These are phyloP conservation scores for Infundibulicybe gibba DNA, from an alignment of 768 basidiomycete species.

Conservation along the genomic window DNA sequence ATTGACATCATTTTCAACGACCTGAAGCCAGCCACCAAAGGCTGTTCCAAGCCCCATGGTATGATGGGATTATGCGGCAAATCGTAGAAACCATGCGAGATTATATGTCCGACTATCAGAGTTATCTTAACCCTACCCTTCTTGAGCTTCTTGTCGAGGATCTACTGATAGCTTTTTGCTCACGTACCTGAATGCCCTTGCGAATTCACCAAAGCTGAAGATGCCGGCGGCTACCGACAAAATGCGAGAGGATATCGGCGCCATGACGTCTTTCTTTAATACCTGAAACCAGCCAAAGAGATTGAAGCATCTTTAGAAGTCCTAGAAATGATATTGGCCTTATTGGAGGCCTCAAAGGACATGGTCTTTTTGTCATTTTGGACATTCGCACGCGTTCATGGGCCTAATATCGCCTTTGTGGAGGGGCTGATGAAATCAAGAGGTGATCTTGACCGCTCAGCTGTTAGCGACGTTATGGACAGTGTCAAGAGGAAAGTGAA, in stretches of 20 bases:
- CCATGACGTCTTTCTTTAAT: constrained; percentile 78
- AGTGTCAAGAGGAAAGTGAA: constrained; percentile 89
- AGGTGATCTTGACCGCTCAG: constrained; percentile 87
- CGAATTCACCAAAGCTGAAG: constrained; percentile 77
- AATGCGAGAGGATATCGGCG: constrained; percentile 77
- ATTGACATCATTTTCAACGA: constrained; percentile 97
- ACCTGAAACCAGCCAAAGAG: constrained; percentile 76
- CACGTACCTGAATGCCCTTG: constrained; percentile 83
- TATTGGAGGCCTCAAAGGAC: constrained; percentile 84
- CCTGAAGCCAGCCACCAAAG: constrained; percentile 81
- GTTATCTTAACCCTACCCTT: constrained; percentile 85
- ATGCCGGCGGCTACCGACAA: constrained; percentile 84
- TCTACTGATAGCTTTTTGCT: constrained; percentile 89
- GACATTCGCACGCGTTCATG: constrained; percentile 90
- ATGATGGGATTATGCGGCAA: constrained; percentile 83
- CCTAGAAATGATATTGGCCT: constrained; percentile 74
- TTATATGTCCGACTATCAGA: constrained; percentile 94
- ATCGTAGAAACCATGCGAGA: constrained; percentile 95
- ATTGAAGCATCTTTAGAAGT: constrained; percentile 84
- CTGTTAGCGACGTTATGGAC: constrained; percentile 89
- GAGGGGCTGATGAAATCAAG: constrained; percentile 88
- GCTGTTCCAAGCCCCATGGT: constrained; percentile 87
- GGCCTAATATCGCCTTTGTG: constrained; percentile 88
- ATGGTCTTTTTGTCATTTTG: constrained; percentile 92
- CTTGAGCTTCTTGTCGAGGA: constrained; percentile 93